These are phyloP conservation scores for Penicillium soppii DNA, from an alignment of 495 filamentous ascomycete species.

Conservation along the genomic window DNA sequence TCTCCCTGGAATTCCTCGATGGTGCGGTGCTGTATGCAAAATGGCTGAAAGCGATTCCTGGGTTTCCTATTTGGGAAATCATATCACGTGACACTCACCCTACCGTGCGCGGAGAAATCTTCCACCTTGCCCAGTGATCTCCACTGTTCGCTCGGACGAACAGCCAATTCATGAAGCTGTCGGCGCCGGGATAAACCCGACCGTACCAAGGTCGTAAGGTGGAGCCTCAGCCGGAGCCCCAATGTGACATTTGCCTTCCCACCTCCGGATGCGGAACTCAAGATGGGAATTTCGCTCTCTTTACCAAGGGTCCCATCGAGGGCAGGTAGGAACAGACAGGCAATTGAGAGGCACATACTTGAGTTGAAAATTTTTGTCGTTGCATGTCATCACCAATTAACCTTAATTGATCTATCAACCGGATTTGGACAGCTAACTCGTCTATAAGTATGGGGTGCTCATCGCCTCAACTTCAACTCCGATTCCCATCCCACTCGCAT, in stretches of 20 bases:
- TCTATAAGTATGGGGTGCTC: constrained; percentile 27
- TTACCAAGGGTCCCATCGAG: constrained; percentile 11
- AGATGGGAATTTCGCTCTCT: constrained; percentile 9
- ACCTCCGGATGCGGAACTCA: constrained; percentile 27
- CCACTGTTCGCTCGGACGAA: not conserved
- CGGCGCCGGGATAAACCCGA: not conserved
- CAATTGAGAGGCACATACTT: not conserved
- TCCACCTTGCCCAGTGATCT: not conserved
- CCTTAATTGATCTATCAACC: constrained; percentile 10
- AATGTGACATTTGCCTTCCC: constrained; percentile 19
- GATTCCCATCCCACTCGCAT: constrained; percentile 11
- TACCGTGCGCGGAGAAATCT: not conserved
- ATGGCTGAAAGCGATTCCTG: constrained; percentile 14
- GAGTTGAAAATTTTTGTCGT: constrained; percentile 8
- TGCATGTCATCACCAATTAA: constrained; percentile 20
- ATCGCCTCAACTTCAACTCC: not conserved
- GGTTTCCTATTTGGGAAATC: constrained; percentile 13
- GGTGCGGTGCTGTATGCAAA: not conserved
- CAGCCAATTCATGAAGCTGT: not conserved
- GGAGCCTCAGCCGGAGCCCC: constrained; percentile 6
- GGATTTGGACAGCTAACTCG: constrained; percentile 18
- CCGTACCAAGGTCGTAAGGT: constrained; percentile 4
- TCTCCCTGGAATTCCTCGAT: constrained; percentile 12
- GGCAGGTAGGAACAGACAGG: constrained; percentile 14
- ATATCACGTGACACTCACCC: constrained; percentile 15